Percentiles rank a stretch among this genome's conserved stretches.
Evolutionary conservation across 2,329 filamentous ascomycete genomes (phyloP).

Genomic region (Trichophyton verrucosum): DNA sequence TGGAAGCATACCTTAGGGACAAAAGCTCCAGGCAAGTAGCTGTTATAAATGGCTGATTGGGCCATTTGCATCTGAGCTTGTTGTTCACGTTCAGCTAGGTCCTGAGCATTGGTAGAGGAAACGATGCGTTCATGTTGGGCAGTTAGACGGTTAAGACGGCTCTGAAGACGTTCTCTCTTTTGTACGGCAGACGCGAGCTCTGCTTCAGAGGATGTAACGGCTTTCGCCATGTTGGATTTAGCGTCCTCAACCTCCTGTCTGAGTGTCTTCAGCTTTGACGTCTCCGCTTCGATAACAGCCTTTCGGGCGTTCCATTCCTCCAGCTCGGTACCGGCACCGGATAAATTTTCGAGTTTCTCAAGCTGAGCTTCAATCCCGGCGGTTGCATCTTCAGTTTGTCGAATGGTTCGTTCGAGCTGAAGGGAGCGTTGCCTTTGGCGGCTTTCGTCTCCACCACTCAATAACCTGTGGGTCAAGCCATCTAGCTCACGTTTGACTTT

Average conservation of each 20-base stretch:
- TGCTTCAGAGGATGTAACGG: conserved; percentile 39
- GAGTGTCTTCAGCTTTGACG: conserved; percentile 39
- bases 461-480: conserved; percentile 44
- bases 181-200: conserved; percentile 42
- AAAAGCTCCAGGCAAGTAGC: not conserved
- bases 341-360: conserved; percentile 38
- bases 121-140: conserved; percentile 49
- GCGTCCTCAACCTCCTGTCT: conserved; percentile 40
- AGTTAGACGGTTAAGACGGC: conserved; percentile 45
- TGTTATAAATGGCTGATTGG: not conserved
- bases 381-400: conserved; percentile 52
- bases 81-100: conserved; percentile 42
- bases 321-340: conserved; percentile 44
- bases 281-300: conserved; percentile 42
- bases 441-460: conserved; percentile 49
- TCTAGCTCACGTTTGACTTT: conserved; percentile 52
- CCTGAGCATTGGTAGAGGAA: conserved; percentile 45
- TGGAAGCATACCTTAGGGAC: not conserved
- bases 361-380: conserved; percentile 42
- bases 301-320: conserved; percentile 42
- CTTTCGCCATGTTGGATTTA: conserved; percentile 41
- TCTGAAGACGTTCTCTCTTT: conserved; percentile 48
- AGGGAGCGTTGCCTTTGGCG: conserved; percentile 49
- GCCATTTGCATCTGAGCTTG: conserved; percentile 33
- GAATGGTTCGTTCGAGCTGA: conserved; percentile 50